A percentile compares a stretch with the other conserved stretches of the same genome.
These are phyloP conservation scores for Ambrosia trifida DNA, from an alignment of 129 eudicot species.

Conservation along the genomic window DNA sequence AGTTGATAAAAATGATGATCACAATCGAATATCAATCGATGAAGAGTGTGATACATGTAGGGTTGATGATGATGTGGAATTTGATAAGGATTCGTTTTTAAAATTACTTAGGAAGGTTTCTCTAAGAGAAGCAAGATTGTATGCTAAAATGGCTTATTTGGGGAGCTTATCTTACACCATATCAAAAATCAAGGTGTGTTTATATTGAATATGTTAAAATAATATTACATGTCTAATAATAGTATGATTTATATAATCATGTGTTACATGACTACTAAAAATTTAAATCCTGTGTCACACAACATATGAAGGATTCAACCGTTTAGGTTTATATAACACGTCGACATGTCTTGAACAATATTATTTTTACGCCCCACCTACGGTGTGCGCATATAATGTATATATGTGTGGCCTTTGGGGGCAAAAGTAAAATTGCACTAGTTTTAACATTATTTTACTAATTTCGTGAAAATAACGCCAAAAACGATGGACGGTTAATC, in stretches of 20 bases:
- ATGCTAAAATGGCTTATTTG: slow-evolving; percentile 78
- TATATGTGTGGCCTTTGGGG: too few species aligned
- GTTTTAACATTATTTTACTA: too few species aligned
- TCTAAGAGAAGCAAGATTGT: slow-evolving; percentile 72
- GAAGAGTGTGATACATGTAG: slow-evolving; percentile 44
- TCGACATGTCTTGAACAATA: too few species aligned
- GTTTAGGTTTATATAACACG: too few species aligned
- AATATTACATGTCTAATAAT: too few species aligned
- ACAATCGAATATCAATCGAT: slow-evolving; percentile 6
- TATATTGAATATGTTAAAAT: too few species aligned
- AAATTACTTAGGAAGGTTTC: slow-evolving; percentile 64
- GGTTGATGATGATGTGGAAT: slow-evolving; percentile 38
- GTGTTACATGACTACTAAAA: not conserved
- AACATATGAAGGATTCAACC: not conserved
- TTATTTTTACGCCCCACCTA: too few species aligned
- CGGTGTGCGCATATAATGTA: too few species aligned
- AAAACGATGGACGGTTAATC: too few species aligned
- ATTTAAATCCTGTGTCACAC: not conserved
- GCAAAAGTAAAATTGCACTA: too few species aligned
- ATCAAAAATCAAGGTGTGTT: slow-evolving; percentile 73
- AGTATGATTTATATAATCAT: not conserved
- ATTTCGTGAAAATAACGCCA: too few species aligned
- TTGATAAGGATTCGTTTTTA: slow-evolving; percentile 61
- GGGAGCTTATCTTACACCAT: slow-evolving; percentile 78
- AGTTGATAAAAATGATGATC: slow-evolving; percentile 4